Base-by-base conservation (phyloP, 805 yeast genomes). In the Kodamaea hsintzibuensis region DNA sequence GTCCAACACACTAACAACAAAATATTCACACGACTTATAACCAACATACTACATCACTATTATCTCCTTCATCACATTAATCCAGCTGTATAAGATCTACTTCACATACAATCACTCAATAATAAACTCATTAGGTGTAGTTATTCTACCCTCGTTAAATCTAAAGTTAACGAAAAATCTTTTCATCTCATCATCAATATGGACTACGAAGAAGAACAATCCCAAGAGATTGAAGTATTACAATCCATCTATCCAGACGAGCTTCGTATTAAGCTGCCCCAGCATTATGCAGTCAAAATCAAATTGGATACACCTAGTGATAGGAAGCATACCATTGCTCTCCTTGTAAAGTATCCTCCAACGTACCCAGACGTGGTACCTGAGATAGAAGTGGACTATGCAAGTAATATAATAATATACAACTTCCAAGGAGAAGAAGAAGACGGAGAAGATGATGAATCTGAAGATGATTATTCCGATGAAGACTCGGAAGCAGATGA, bases 221-320 rank as follows among this genome's bases (percentile, higher is more conserved):
- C 65, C 27, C 97, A 93, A 71, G 99, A 93, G 69, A 68, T 95
- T 46, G 98, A 92, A 69, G 91, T 95, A 50, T 79, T 93, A 54
- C 86, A 89, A 66, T 86, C 96, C 14, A 93, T 93, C 52, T 93
- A 95, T 67, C 99, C 98, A 5, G 98, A 93, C 65, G 99, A 93
- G 68, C 71, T 90, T 33, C 71, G 66, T n/a, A 62, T 74, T 8
- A 61, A 77, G 37, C 65, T 81, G 1, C 80, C 79, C 17, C 69
- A 75, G 6, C 77, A 77, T 38, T 89, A 83, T 66, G 76, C 82
- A 43, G 80, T 93, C 37, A 74, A 74, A 49, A 60, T 91, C n/a
- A 62, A 66, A 17, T 74, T 92, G 46, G 98, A 93, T 60, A 84
- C 93, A 2, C 77, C 79, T 4, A 78, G 90, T 7, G 83, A 79